A percentile compares a stretch with the other conserved stretches of the same genome.
phyloP scores from a whole-genome alignment of 2,329 filamentous ascomycete species.

The Sarocladiaceae sp. region DNA sequence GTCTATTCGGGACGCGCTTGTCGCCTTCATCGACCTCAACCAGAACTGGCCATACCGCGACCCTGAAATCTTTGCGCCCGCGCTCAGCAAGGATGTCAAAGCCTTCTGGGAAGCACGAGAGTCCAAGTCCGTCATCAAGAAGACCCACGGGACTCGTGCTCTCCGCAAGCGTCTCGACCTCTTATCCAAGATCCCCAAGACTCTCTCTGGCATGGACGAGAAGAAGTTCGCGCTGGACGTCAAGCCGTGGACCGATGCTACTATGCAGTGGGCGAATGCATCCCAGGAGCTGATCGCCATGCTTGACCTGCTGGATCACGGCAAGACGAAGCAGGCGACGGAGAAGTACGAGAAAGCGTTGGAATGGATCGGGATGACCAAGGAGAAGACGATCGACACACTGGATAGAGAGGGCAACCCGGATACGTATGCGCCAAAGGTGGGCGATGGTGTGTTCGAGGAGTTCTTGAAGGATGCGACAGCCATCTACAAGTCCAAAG shows the following conservation, averaged over 20 bases:
- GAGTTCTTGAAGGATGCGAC: neutral
- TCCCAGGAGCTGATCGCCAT: conserved; percentile 11
- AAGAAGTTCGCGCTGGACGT: conserved; percentile 12
- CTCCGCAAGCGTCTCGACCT: conserved; percentile 9
- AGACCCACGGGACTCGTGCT: conserved; percentile 4
- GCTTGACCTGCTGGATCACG: conserved; percentile 11
- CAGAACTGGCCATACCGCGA: conserved; percentile 14
- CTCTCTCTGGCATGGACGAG: conserved; percentile 12
- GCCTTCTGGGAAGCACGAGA: conserved; percentile 12
- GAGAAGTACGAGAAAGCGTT: neutral
- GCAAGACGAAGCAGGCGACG: conserved; percentile 6
- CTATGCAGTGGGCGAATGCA: conserved; percentile 14
- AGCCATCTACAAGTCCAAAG: neutral
- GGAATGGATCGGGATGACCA: conserved; percentile 4
- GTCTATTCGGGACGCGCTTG: conserved; percentile 4
- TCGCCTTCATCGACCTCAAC: conserved; percentile 12
- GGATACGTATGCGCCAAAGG: neutral
- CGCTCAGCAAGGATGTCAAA: conserved; percentile 12
- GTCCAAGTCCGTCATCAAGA: neutral
- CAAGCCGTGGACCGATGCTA: conserved; percentile 10
- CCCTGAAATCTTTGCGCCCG: conserved; percentile 10
- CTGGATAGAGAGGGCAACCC: conserved; percentile 4
- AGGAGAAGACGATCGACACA: conserved; percentile 5
- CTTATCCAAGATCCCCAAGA: conserved; percentile 7
- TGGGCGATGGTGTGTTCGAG: conserved; percentile 3